These are phyloP conservation scores for Phlebiopsis gigantea DNA, from an alignment of 768 basidiomycete species.

Conservation along the genomic window DNA sequence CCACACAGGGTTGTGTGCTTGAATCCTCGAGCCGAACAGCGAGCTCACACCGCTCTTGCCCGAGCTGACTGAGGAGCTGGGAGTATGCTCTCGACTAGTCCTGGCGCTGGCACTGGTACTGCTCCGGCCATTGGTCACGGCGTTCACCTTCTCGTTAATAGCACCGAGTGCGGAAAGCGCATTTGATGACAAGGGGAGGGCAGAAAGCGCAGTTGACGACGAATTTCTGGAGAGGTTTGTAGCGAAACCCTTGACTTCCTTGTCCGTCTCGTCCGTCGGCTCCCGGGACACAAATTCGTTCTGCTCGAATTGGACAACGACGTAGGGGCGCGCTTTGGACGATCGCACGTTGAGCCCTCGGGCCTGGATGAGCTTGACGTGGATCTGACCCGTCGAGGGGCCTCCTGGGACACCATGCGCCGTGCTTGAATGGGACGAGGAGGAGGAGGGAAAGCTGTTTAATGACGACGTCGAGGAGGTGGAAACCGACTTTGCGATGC, in stretches of 20 bases:
- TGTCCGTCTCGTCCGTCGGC: conserved; percentile 79
- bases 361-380: conserved; percentile 93
- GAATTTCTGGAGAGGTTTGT: conserved; percentile 50
- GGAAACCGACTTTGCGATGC: conserved; percentile 18
- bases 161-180: conserved; percentile 66
- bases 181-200: conserved; percentile 57
- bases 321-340: conserved; percentile 71
- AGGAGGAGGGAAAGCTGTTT: conserved; percentile 20
- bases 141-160: conserved; percentile 41
- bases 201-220: conserved; percentile 59
- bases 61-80: conserved; percentile 24
- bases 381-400: conserved; percentile 69
- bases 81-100: conserved; percentile 19
- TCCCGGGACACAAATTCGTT: conserved; percentile 96
- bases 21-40: conserved; percentile 50
- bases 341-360: conserved; percentile 73
- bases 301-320: conserved; percentile 97
- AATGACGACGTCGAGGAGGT: conserved; percentile 23
- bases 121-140: conserved; percentile 5
- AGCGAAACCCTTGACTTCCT: conserved; percentile 82
- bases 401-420: conserved; percentile 12
- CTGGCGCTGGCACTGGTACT: conserved; percentile 1
- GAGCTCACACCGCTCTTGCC: conserved; percentile 14
- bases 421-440: conserved; percentile 24
- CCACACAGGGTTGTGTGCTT: conserved; percentile 92